Evolutionary conservation across 2,329 filamentous ascomycete species (phyloP), one percentile per base, ranked within the genome.

Genomic region (Xylariaceae sp.): DNA sequence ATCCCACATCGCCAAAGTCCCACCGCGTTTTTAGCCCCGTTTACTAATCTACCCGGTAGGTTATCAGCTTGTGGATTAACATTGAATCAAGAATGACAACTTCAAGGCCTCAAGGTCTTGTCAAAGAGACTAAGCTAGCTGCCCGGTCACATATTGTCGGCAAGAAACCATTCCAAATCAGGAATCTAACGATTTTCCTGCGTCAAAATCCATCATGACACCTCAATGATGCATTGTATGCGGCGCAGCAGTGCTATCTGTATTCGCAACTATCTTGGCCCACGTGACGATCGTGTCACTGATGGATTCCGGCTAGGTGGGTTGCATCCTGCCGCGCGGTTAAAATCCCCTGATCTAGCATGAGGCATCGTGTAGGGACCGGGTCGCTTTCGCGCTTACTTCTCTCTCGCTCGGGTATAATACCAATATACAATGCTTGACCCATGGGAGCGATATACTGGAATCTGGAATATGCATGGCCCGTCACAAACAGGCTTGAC

Each of bases 181-280:
- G 52, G 52, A 57, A 54, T 57, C 54, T 57, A 41, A 60, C 54
- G 10, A 18, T 40, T 41, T 54, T 57, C 5, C 7, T 37, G 32
- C 32, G 9, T 37, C 32, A 16, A 37, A 16, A 23, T 7, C 44
- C 44, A 29, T 46, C 23, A 18, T 29, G 56, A 61, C 47, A 61
- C 60, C 42, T 42, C 12, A 23, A 42, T 61, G 60, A 61, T 61
- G 60, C 58, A 60, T 59, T 42, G 41, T 48, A 48, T 57, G 55
- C 58, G 60, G 58, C 60, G 55, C 57, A 59, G 57, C 52, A 49
- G n/a, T n/a, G n/a, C n/a, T n/a, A n/a, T n/a, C n/a, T n/a, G n/a
- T 48, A 48, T 46, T 20, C 7, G 40, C 40, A 10, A 48, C 20
- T 21, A 20, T 23, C 44, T 53, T 47, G 46, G 40, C 44, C 44